Evolutionary conservation across 352 stramenopile genomes (phyloP).

Genomic region (Globisporangium camurandrum): DNA sequence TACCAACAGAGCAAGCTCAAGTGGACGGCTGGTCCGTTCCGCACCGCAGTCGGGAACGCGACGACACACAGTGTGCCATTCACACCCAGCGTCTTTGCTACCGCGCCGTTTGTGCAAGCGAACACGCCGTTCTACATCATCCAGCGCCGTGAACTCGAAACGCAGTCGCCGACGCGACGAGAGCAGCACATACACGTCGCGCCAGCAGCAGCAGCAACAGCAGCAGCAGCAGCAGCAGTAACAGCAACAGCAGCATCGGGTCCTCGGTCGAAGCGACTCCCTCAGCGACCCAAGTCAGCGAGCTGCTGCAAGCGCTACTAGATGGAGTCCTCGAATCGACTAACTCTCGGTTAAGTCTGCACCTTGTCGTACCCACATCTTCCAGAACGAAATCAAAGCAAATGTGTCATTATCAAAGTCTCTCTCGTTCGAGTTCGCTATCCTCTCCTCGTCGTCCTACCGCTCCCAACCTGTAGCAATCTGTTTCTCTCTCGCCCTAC

Average conservation of each 20-base stretch:
- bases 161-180: background rate
- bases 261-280: background rate
- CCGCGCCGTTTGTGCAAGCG: conserved; percentile 37
- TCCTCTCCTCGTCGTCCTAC: too few species aligned
- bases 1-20: conserved; percentile 58
- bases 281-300: conserved; percentile 7
- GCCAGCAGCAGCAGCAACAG: background rate
- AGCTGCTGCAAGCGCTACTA: background rate
- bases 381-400: background rate
- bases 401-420: too few species aligned
- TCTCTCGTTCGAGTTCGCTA: too few species aligned
- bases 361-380: background rate
- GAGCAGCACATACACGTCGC: background rate
- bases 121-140: conserved; percentile 54
- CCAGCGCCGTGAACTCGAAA: conserved; percentile 39
- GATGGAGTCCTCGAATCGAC: background rate
- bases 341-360: background rate
- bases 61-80: conserved; percentile 33
- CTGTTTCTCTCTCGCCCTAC: background rate
- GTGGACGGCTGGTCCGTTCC: conserved; percentile 69
- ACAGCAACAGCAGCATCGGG: background rate
- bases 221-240: conserved; percentile 1
- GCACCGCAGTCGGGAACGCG: conserved; percentile 51
- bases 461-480: too few species aligned
- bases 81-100: conserved; percentile 50